These are phyloP conservation scores for Lumnitzera racemosa DNA, from an alignment of 345 rosid genomes.

Conservation along the genomic window DNA sequence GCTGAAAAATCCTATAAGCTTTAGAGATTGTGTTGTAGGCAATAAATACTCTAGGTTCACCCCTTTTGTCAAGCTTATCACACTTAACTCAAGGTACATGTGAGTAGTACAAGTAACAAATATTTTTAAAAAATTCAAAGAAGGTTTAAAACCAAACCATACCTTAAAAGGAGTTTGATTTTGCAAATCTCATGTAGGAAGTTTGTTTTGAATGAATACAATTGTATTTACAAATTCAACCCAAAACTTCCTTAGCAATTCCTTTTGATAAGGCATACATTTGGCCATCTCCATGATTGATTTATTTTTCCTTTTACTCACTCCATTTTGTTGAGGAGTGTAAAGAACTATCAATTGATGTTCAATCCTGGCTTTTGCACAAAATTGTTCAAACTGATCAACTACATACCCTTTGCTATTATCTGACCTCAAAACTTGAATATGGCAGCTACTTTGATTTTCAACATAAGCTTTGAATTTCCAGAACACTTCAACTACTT, in stretches of 20 bases:
- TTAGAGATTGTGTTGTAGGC: conserved; percentile 8
- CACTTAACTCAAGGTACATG: conserved; percentile 5
- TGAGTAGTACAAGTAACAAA: conserved; percentile 1
- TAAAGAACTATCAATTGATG: conserved; percentile 1
- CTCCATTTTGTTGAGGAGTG: conserved; percentile 7
- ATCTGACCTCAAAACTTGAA: conserved; percentile 2
- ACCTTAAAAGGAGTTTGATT: background rate
- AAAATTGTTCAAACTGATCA: background rate
- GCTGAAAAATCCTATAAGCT: conserved; percentile 9
- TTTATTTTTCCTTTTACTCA: conserved; percentile 1
- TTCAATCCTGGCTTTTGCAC: background rate
- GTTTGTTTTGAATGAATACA: background rate
- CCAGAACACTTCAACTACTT: background rate
- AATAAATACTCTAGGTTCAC: background rate
- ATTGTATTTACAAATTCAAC: background rate
- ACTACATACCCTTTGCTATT: conserved; percentile 1
- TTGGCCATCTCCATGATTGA: background rate
- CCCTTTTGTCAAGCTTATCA: conserved; percentile 8
- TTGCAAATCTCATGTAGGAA: background rate
- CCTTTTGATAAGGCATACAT: background rate
- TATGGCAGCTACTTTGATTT: background rate
- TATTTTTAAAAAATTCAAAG: background rate
- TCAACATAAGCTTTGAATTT: conserved; percentile 1
- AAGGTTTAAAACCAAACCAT: background rate
- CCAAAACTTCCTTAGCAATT: conserved; percentile 2